phyloP scores from a whole-genome alignment of 192 early-diverging fungal species.

The Thoreauomyces humboldtii region DNA sequence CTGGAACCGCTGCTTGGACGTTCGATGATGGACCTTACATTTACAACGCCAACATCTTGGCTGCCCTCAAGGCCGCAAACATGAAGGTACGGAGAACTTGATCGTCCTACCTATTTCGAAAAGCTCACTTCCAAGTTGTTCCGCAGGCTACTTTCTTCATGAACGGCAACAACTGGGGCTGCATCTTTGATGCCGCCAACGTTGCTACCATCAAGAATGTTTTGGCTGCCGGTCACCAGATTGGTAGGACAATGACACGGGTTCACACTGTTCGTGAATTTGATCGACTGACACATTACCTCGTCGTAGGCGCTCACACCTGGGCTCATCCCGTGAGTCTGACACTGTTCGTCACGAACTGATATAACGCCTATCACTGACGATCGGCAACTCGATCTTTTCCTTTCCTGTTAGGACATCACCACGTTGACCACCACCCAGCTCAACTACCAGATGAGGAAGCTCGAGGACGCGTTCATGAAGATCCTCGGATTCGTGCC shows the following conservation, averaged over 20 bases:
- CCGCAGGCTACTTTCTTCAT: constrained; percentile 56
- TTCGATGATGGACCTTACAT: constrained; percentile 69
- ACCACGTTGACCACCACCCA: constrained; percentile 43
- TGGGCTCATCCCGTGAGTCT: neutral
- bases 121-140: too few relatives aligned
- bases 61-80: constrained; percentile 42
- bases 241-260: too few relatives aligned
- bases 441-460: constrained; percentile 61
- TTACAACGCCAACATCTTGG: constrained; percentile 44
- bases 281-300: too few relatives aligned
- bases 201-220: constrained; percentile 33
- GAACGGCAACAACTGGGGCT: constrained; percentile 57
- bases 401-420: too few relatives aligned
- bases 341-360: neutral
- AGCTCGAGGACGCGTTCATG: constrained; percentile 53
- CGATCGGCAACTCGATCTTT: neutral
- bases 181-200: constrained; percentile 28
- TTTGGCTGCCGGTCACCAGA: constrained; percentile 54
- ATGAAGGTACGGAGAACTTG: constrained; percentile 36
- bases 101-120: too few relatives aligned
- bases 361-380: neutral
- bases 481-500: constrained; percentile 19
- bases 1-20: constrained; percentile 40
- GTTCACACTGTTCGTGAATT: too few relatives aligned
- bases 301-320: too few relatives aligned